phyloP scores from a whole-genome alignment of 2,329 filamentous ascomycete genomes.

The Dactylella cylindrospora region DNA sequence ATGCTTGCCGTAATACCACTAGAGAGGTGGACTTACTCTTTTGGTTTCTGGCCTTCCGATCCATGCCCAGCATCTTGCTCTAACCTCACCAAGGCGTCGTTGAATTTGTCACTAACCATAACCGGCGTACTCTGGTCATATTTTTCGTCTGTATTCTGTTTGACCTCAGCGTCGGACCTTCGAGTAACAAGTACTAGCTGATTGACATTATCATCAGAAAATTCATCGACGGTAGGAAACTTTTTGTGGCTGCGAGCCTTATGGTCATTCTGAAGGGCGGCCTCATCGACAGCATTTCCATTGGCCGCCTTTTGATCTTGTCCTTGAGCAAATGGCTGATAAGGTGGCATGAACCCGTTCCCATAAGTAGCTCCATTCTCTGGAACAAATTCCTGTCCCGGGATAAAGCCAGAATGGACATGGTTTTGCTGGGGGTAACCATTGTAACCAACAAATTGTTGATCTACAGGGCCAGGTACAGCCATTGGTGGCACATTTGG shows the following conservation, averaged over 20 bases:
- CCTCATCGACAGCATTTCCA: constrained; percentile 29
- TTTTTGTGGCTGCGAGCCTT: constrained; percentile 33
- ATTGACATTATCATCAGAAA: constrained; percentile 46
- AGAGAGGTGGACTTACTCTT: constrained; percentile 20
- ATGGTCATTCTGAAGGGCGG: constrained; percentile 22
- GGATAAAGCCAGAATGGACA: constrained; percentile 33
- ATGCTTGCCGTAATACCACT: neutral
- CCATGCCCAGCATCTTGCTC: constrained; percentile 14
- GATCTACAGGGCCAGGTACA: constrained; percentile 23
- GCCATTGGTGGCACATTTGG: constrained; percentile 43
- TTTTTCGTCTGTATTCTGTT: constrained; percentile 7
- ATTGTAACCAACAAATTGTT: constrained; percentile 34
- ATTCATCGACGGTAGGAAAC: constrained; percentile 44
- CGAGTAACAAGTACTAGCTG: constrained; percentile 34
- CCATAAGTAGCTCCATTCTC: constrained; percentile 42
- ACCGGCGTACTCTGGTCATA: constrained; percentile 16
- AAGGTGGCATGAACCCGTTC: constrained; percentile 37
- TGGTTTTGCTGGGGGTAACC: constrained; percentile 20
- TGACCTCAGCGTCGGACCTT: neutral
- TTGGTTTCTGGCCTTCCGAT: constrained; percentile 18
- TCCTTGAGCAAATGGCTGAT: constrained; percentile 25
- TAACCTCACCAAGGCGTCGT: constrained; percentile 37
- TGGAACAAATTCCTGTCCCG: constrained; percentile 42
- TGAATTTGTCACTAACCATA: constrained; percentile 42
- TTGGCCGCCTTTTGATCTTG: constrained; percentile 30